phyloP scores from a whole-genome alignment of 2,329 filamentous ascomycete genomes.

The Colletotrichum falcatum region DNA sequence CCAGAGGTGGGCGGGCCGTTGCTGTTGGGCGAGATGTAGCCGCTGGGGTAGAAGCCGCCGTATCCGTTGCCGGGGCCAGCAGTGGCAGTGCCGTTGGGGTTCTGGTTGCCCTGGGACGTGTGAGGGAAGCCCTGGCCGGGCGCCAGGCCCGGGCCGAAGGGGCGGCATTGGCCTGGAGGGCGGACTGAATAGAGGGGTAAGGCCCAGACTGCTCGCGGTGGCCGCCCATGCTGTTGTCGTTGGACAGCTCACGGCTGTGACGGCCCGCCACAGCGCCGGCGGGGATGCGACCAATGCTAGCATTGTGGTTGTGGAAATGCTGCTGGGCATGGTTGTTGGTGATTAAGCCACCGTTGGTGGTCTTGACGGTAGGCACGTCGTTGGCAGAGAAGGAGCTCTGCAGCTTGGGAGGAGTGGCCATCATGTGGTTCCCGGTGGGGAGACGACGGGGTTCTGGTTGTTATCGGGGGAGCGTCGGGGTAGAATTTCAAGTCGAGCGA shows the following conservation, averaged over 20 bases:
- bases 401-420: conserved; percentile 77
- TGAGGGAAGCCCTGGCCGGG: conserved; percentile 47
- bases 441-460: conserved; percentile 52
- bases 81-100: conserved; percentile 20
- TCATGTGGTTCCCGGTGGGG: conserved; percentile 62
- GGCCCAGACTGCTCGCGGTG: conserved; percentile 59
- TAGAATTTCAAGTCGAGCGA: conserved; percentile 68
- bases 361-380: conserved; percentile 89
- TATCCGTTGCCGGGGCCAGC: conserved; percentile 30
- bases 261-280: conserved; percentile 73
- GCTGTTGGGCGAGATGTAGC: conserved; percentile 33
- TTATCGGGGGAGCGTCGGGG: conserved; percentile 57
- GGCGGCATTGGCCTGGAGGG: conserved; percentile 83
- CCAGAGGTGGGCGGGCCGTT: conserved; percentile 33
- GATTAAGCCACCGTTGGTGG: conserved; percentile 51
- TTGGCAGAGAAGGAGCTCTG: conserved; percentile 92
- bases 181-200: conserved; percentile 74
- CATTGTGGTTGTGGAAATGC: conserved; percentile 82
- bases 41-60: conserved; percentile 34
- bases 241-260: conserved; percentile 79
- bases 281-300: conserved; percentile 83
- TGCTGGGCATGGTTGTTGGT: conserved; percentile 71
- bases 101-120: conserved; percentile 45
- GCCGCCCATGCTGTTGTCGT: conserved; percentile 56
- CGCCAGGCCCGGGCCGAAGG: conserved; percentile 79